Percentiles rank a stretch among this genome's conserved stretches.
Conservation (phyloP, 192 early-diverging fungal species). For the Rhizophagus sp. region DNA sequence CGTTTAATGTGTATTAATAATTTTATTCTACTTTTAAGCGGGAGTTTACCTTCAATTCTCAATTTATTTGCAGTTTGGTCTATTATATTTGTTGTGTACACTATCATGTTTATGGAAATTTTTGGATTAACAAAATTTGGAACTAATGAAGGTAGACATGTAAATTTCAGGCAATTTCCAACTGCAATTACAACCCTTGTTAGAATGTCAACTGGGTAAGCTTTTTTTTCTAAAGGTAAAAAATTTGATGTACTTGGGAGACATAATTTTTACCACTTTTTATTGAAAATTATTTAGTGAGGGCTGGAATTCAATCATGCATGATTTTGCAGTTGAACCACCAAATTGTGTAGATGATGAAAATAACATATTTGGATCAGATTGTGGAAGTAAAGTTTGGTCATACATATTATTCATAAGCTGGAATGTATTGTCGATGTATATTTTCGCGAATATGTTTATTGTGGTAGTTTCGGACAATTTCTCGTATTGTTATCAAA, state of each 20-base stretch:
- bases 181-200: constrained; percentile 49
- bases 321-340: constrained; percentile 55
- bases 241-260: background rate
- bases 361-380: constrained; percentile 48
- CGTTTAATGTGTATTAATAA: background rate
- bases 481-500: constrained; percentile 64
- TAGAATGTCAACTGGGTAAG: constrained; percentile 59
- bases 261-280: background rate
- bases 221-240: background rate
- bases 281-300: constrained; percentile 40
- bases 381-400: constrained; percentile 58
- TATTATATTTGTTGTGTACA: constrained; percentile 54
- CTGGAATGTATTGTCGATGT: constrained; percentile 70
- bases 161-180: constrained; percentile 54
- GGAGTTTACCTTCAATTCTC: constrained; percentile 46
- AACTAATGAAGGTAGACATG: constrained; percentile 42
- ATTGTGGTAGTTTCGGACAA: constrained; percentile 63
- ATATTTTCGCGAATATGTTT: constrained; percentile 64
- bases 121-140: constrained; percentile 63
- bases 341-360: constrained; percentile 50
- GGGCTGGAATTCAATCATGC: constrained; percentile 64
- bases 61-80: constrained; percentile 63
- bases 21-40: constrained; percentile 31
- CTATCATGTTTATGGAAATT: constrained; percentile 64
- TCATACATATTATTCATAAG: constrained; percentile 56